Base-by-base conservation (phyloP, 352 stramenopile genomes). In the Saprolegnia diclina region DNA sequence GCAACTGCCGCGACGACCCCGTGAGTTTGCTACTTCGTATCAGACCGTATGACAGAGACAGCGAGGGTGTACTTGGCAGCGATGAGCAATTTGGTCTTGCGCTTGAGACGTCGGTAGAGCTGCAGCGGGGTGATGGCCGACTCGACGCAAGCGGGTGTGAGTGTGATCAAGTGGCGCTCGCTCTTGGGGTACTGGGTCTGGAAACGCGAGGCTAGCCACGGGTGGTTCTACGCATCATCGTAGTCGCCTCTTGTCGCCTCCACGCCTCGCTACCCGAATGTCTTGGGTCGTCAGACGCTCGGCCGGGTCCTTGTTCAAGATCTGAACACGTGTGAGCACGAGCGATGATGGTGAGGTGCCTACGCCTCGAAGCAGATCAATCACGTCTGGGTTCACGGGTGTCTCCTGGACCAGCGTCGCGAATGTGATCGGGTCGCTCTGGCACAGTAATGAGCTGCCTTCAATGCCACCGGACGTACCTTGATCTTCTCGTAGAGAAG, bases 401-500 rank as follows among this genome's bases (percentile, higher is more conserved):
- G 71, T 75, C 16, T 84, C 83, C 21, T 79, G 77, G 14, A 88
- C 75, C 5, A 42, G 72, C 0, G 73, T 54, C 9, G 75, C 76
- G 52, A 83, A 93, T 50, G 70, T 67, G 42, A 90, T 85, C 19
- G 80, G 62, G n/a, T 92, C 81, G 52, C 90, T 86, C 72, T 91
- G n/a, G 22, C 19, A 38, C 21, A n/a, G n/a, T n/a, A n/a, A n/a
- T n/a, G n/a, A n/a, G n/a, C n/a, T n/a, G n/a, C n/a, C n/a, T n/a
- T n/a, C n/a, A n/a, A n/a, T n/a, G n/a, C n/a, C n/a, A n/a, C n/a
- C n/a, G n/a, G 16, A 67, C 76, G 57, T 77, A 88, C 77, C 65
- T 82, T 78, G 73, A 99, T 99, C 45, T 85, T 83, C 0, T 80
- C 73, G 83, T 98, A 98, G 16, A 99, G 73, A 45, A 97, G 87